phyloP scores from a whole-genome alignment of 495 filamentous ascomycete species.

The Talaromyces trachyspermus region DNA sequence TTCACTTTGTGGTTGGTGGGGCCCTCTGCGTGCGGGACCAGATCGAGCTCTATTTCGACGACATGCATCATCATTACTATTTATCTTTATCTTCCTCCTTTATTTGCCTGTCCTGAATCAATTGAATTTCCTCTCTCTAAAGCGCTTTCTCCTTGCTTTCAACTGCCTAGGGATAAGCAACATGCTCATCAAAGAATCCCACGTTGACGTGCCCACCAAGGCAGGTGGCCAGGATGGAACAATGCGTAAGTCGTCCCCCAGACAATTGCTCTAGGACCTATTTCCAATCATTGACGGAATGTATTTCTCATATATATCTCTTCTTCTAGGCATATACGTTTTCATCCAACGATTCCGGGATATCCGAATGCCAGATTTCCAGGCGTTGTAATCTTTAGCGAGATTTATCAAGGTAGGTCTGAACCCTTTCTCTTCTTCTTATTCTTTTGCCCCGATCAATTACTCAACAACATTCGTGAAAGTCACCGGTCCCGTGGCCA shows the following conservation, averaged over 20 bases:
- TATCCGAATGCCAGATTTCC: slow-evolving; percentile 88
- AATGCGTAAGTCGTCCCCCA: slow-evolving; percentile 46
- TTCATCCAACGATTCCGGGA: slow-evolving; percentile 74
- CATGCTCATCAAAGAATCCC: slow-evolving; percentile 63
- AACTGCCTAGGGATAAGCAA: slow-evolving; percentile 14
- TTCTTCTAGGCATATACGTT: slow-evolving; percentile 73
- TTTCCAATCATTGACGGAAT: neutral
- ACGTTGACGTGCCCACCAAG: slow-evolving; percentile 59
- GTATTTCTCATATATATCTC: neutral
- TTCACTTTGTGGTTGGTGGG: neutral
- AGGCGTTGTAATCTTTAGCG: slow-evolving; percentile 84
- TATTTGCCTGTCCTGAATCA: too few relatives aligned
- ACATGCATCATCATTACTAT: too few relatives aligned
- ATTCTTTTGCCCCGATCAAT: too few relatives aligned
- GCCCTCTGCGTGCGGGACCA: slow-evolving; percentile 1
- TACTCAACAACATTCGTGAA: neutral
- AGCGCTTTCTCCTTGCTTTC: too few relatives aligned
- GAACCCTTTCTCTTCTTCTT: slow-evolving; percentile 5
- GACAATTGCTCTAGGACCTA: neutral
- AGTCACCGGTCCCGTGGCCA: slow-evolving; percentile 89
- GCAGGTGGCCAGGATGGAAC: slow-evolving; percentile 48
- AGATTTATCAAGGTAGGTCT: slow-evolving; percentile 84
- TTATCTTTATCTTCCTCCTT: too few relatives aligned
- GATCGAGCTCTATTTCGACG: slow-evolving; percentile 1
- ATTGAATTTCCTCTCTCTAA: too few relatives aligned